Base-by-base conservation (phyloP, 768 basidiomycete species). In the Auricularia cornea region DNA sequence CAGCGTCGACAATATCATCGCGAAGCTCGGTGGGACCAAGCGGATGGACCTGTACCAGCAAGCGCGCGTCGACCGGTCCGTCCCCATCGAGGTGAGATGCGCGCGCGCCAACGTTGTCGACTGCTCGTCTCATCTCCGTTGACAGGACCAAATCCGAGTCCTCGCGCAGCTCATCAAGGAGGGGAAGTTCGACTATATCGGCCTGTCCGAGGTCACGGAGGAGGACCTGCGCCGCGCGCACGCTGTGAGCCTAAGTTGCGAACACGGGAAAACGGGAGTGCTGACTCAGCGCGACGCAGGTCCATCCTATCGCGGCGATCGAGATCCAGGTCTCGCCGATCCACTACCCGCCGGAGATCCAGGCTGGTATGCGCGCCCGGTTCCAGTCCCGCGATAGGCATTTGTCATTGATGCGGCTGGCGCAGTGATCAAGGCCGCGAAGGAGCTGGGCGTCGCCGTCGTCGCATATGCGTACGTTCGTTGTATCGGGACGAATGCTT, bases 291-390 rank as follows among this genome's bases (percentile, higher is more conserved):
- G 3, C 35, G 14, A 60, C 18, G 64, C 8, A 26, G 1, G 74
- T 86, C 12, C 76, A 80, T 54, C 83, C 82, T 1, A 79, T 87
- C 63, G 77, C 82, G 14, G 77, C 81, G 14, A 83, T 85, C 10
- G 87, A 90, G 70, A 86, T 88, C 61, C 88, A 90, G 70, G 73
- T 86, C 52, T 86, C 84, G 67, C 79, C 82, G 2, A 86, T 83
- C 79, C 77, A 81, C 2, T 84, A 84, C 60, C 82, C 83, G 64
- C 74, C 77, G 26, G 77, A 83, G 61, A 79, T 82, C 16, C 78
- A 77, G 66, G 75, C 78, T 12, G 78, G 79, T 77, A 60, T 20
- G 23, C 38, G 4, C 29, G 5, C 54, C 29, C 2, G 26, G 12
- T 30, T 29, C 1, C 32, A 23, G 40, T 18, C 52, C 8, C 38